These are phyloP conservation scores for Boletus vinaceobasis DNA, from an alignment of 768 basidiomycete genomes.

Conservation along the genomic window DNA sequence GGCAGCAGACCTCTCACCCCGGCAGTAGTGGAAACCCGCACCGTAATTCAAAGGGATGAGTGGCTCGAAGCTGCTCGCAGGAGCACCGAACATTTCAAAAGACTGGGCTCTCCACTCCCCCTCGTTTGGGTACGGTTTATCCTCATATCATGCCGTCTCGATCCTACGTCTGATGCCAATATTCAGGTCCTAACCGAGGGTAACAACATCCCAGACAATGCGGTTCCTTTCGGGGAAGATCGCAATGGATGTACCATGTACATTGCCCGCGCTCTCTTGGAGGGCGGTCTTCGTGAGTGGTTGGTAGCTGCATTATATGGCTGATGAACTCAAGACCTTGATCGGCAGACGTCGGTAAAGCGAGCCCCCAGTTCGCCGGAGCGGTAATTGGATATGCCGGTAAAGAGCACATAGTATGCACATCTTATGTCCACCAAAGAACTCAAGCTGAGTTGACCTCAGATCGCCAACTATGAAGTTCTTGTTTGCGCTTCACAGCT, in stretches of 20 bases:
- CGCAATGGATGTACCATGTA: conserved; percentile 27
- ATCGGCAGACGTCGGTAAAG: conserved; percentile 35
- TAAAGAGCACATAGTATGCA: conserved; percentile 32
- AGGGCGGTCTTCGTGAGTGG: conserved; percentile 30
- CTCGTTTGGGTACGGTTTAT: conserved; percentile 28
- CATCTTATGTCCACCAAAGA: background rate
- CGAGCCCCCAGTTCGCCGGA: conserved; percentile 30
- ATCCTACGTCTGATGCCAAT: background rate
- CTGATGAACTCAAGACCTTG: background rate
- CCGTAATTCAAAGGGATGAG: conserved; percentile 23
- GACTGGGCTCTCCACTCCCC: conserved; percentile 27
- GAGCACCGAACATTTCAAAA: conserved; percentile 30
- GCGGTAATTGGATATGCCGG: conserved; percentile 34
- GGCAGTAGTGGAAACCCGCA: conserved; percentile 4
- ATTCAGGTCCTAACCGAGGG: conserved; percentile 30
- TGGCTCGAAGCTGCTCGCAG: conserved; percentile 30
- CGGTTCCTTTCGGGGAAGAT: conserved; percentile 33
- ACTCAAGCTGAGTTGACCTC: background rate
- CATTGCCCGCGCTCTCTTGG: conserved; percentile 32
- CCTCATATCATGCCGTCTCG: background rate
- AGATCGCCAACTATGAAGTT: conserved; percentile 34
- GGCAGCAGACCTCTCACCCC: conserved; percentile 16
- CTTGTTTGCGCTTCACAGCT: conserved; percentile 35
- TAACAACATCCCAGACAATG: conserved; percentile 30
- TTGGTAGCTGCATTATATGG: background rate